Evolutionary conservation across 176 grass and related monocot genomes (phyloP), one percentile per base, ranked within the genome.

Genomic region (Aegilops umbellulata): DNA sequence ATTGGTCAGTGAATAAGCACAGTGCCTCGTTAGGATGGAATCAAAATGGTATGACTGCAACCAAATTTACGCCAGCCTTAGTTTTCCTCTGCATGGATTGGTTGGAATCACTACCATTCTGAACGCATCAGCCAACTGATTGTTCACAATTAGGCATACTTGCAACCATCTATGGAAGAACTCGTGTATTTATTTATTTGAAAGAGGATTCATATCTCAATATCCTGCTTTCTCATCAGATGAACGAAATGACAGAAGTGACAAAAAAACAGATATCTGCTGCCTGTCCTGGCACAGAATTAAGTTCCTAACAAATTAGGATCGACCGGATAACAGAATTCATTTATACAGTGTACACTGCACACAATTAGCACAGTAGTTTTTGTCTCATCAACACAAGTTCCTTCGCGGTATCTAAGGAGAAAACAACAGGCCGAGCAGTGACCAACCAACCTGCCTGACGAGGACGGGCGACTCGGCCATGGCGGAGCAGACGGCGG

Each of bases 401-500:
- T n/a, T 29, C 35, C 0, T 61, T 23, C 17, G 61, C 19, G 39
- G 5, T 19, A n/a, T 10, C 15, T 44, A 22, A 35, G 65, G 46
- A 49, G 44, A 63, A 20, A 68, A 34, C 16, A 14, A 53, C 63
- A 23, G 44, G 41, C 31, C 26, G 41, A 75, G 55, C 58, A 87
- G 24, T 64, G 80, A 80, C 44, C 39, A 49, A 94, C 90, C 93
- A 49, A 95, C 90, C 93, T 95, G 83, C 71, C 63, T 81, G 61
- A 88, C 76, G 80, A 84, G 88, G 63, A 90, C 80, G 36, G 90
- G 88, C 69, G 78, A 26, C 49, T 95, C 90, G 69, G 88, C 93
- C 61, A 92, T 79, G 7, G 85, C 81, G 82, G 85, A 95, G 82
- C 90, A 95, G 51, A 95, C 68, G 67, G 90, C 67, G 6, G 88